A percentile compares a stretch with the other conserved stretches of the same genome.
Evolutionary conservation across 805 yeast species (phyloP).

Genomic region (Priceomyces melissophilus): DNA sequence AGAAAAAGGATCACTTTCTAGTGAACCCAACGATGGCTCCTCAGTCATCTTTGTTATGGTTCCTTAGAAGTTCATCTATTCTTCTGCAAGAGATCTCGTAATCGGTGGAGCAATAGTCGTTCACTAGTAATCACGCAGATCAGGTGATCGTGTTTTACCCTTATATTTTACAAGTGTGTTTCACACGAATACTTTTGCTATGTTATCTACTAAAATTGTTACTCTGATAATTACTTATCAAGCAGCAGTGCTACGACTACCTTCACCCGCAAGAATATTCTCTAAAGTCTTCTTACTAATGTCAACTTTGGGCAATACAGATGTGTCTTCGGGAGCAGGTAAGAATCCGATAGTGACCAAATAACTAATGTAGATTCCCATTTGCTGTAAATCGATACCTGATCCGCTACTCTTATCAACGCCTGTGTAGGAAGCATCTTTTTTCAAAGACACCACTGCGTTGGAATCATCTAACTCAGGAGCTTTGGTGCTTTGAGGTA

Average conservation of each 20-base stretch:
- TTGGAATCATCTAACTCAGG: conserved; percentile 91
- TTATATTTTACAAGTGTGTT: too few species aligned
- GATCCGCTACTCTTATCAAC: conserved; percentile 64
- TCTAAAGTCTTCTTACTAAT: conserved; percentile 54
- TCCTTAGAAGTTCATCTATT: too few species aligned
- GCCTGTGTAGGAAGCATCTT: conserved; percentile 62
- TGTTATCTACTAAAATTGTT: too few species aligned
- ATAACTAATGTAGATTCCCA: conserved; percentile 79
- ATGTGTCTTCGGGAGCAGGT: conserved; percentile 53
- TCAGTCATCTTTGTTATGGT: too few species aligned
- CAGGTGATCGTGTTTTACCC: too few species aligned
- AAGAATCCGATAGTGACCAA: conserved; percentile 77
- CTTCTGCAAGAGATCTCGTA: too few species aligned
- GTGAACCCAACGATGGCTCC: too few species aligned
- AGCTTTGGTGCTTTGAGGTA: conserved; percentile 88
- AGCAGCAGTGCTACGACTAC: conserved; percentile 71
- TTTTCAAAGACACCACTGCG: conserved; percentile 64
- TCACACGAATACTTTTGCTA: background rate
- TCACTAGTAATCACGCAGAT: too few species aligned
- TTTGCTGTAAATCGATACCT: conserved; percentile 65
- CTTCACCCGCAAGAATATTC: conserved; percentile 62
- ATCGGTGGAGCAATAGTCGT: too few species aligned
- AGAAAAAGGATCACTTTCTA: too few species aligned
- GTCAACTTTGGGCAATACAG: conserved; percentile 52
- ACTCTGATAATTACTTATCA: conserved; percentile 12